phyloP scores from a whole-genome alignment of 2,329 filamentous ascomycete genomes.

The Calonectria pseudoturangicola region DNA sequence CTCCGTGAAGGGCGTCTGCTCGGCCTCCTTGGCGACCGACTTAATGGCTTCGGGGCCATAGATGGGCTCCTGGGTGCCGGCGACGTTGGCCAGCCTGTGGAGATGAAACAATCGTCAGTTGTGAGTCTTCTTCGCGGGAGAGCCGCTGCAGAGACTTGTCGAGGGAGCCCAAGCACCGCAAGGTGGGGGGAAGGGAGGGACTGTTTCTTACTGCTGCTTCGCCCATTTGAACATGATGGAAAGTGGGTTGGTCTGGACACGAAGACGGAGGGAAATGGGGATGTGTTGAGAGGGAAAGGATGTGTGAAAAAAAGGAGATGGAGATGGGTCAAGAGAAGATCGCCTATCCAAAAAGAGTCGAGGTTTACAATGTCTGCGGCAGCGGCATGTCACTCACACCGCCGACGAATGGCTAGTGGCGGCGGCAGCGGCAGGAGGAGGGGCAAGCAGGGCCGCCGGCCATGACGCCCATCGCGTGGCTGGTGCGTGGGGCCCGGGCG shows the following conservation, averaged over 20 bases:
- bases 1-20: conserved; percentile 87
- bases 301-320: conserved; percentile 28
- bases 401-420: conserved; percentile 22
- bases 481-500: conserved; percentile 27
- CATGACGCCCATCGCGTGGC: conserved; percentile 40
- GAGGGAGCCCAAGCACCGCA: conserved; percentile 13
- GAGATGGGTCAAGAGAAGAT: conserved; percentile 22
- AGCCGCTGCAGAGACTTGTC: conserved; percentile 9
- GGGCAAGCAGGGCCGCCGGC: conserved; percentile 23
- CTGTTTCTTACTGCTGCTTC: conserved; percentile 84
- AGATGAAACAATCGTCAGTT: conserved; percentile 47
- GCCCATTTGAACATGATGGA: conserved; percentile 92
- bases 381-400: conserved; percentile 39
- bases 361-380: conserved; percentile 28
- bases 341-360: conserved; percentile 34
- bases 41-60: conserved; percentile 93
- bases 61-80: conserved; percentile 96
- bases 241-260: conserved; percentile 9
- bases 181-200: conserved; percentile 26
- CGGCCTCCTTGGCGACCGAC: conserved; percentile 87
- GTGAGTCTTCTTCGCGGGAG: conserved; percentile 37
- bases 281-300: conserved; percentile 17
- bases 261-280: conserved; percentile 19
- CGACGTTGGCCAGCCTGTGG: conserved; percentile 82
- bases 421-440: conserved; percentile 32